phyloP scores from a whole-genome alignment of 192 early-diverging fungal species.

The Podochytrium sp. region DNA sequence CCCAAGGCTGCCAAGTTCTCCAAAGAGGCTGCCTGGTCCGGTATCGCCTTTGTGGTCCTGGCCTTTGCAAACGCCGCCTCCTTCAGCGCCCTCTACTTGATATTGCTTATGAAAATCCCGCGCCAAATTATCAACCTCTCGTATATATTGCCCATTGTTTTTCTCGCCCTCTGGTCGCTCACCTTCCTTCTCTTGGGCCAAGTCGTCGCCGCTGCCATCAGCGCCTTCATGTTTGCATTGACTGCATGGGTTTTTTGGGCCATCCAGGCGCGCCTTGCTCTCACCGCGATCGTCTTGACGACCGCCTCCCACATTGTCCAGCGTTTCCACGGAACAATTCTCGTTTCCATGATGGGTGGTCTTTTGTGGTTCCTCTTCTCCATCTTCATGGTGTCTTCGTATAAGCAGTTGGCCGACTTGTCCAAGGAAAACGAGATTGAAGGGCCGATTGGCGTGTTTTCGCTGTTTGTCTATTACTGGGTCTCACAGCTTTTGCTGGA shows the following conservation, averaged over 20 bases:
- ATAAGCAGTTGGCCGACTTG: slow-evolving; percentile 66
- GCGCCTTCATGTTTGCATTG: slow-evolving; percentile 41
- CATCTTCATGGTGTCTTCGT: slow-evolving; percentile 66
- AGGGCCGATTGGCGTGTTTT: slow-evolving; percentile 13
- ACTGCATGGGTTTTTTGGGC: slow-evolving; percentile 41
- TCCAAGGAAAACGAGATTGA: slow-evolving; percentile 49
- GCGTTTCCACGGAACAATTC: slow-evolving; percentile 79
- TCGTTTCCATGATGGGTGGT: slow-evolving; percentile 71
- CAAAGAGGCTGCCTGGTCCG: too few relatives aligned
- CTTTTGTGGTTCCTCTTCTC: slow-evolving; percentile 69
- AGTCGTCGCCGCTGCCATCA: slow-evolving; percentile 34
- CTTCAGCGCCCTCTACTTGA: slow-evolving; percentile 9
- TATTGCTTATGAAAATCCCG: neutral
- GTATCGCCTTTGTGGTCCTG: slow-evolving; percentile 38
- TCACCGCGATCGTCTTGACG: slow-evolving; percentile 68
- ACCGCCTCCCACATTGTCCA: slow-evolving; percentile 77
- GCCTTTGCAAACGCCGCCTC: neutral
- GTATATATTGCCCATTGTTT: neutral
- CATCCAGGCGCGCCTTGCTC: slow-evolving; percentile 47
- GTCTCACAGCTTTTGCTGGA: slow-evolving; percentile 66
- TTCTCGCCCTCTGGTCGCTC: neutral
- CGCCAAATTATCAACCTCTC: neutral
- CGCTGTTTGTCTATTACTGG: slow-evolving; percentile 63
- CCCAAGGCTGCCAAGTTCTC: too few relatives aligned
- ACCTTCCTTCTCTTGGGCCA: neutral